Evolutionary conservation across 2,329 filamentous ascomycete genomes (phyloP), one percentile per base, ranked within the genome.

Genomic region (Trichophyton mentagrophytes): DNA sequence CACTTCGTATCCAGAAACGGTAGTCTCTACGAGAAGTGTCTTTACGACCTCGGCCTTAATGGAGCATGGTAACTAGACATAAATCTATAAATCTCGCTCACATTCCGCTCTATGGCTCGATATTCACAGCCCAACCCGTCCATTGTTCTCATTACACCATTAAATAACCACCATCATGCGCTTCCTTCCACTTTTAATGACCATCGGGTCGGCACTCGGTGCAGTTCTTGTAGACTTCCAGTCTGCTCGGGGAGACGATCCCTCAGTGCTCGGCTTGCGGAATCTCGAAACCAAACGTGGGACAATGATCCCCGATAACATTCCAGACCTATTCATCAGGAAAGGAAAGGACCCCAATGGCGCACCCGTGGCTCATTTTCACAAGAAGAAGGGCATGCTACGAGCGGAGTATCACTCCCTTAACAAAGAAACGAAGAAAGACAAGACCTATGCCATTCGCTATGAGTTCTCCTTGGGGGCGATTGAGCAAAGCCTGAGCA

Each of bases 261-360:
- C 61, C 20, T 33, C 36, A 8, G 44, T 60, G 20, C 60, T 63
- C 9, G 61, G 61, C 40, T 55, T 59, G n/a, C 60, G 47, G 1
- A 63, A 63, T 57, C 61, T 63, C 40, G 61, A 63, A 51, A 58
- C 57, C 9, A 53, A 51, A 20, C 59, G 61, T 7, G 61, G 61
- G 15, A 38, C 53, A 27, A 57, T 27, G 42, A 53, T 63, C 17
- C 22, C 15, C 1, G 56, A 63, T 42, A 60, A 63, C n/a, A 61
- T 44, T 42, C 40, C 57, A 11, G 61, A 63, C 11, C n/a, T 63
- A 5, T 63, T 58, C 38, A 60, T 63, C 17, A 59, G 58, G 30
- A 57, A 51, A 15, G 61, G 60, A 22, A 61, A 61, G 33, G 61
- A 63, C 42, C 57, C 61, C 11, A 59, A 61, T n/a, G 61, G 61